Evolutionary conservation across 192 early-diverging fungal species (phyloP).

Genomic region (Allomyces javanicus): DNA sequence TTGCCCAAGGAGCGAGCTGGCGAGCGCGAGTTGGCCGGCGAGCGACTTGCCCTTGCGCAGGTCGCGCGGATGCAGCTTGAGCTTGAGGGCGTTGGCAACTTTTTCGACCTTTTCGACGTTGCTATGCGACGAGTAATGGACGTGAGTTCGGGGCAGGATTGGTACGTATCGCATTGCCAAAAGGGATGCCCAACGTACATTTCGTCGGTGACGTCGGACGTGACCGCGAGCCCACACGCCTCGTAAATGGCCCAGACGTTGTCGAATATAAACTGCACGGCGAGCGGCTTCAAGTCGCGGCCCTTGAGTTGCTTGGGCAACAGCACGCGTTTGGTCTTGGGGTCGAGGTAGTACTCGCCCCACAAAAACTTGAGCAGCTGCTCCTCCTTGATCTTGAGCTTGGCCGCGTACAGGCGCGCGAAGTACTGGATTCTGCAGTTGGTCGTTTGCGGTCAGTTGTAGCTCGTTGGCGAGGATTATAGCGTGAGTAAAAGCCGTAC

Average conservation of each 20-base stretch:
- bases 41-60: conserved; percentile 64
- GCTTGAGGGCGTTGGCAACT: conserved; percentile 64
- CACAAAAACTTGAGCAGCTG: conserved; percentile 68
- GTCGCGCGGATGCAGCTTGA: conserved; percentile 84
- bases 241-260: conserved; percentile 95
- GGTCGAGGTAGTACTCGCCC: conserved; percentile 95
- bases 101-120: conserved; percentile 79
- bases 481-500: conserved; percentile 7
- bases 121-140: conserved; percentile 4
- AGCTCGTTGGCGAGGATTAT: too few species aligned
- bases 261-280: conserved; percentile 85
- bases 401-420: conserved; percentile 72
- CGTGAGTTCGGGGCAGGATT: not conserved
- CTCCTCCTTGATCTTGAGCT: conserved; percentile 62
- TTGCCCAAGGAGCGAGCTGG: conserved; percentile 59
- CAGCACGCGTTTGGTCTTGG: conserved; percentile 80
- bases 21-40: conserved; percentile 24
- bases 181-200: not conserved
- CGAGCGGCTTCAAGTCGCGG: conserved; percentile 71
- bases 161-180: not conserved
- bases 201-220: conserved; percentile 1
- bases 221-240: conserved; percentile 10
- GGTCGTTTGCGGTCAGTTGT: not conserved
- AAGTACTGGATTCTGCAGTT: conserved; percentile 61
- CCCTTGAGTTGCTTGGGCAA: conserved; percentile 69